These are phyloP conservation scores for Nidula microcarpa DNA, from an alignment of 768 basidiomycete species.

Conservation along the genomic window DNA sequence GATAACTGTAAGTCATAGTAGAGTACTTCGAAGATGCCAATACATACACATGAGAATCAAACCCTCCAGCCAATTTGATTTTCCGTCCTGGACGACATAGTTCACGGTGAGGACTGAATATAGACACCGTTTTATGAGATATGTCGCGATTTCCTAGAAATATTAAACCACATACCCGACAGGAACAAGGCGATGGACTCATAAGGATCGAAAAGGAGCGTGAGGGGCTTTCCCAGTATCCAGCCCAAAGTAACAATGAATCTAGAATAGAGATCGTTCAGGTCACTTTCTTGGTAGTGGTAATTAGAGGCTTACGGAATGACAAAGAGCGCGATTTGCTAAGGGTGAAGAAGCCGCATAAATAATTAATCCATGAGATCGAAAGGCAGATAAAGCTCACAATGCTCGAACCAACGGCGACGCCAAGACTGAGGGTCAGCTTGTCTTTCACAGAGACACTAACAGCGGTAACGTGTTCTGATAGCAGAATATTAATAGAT, in stretches of 20 bases:
- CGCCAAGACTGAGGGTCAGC: conserved; percentile 80
- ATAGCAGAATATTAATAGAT: conserved; percentile 2
- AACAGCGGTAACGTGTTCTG: conserved; percentile 89
- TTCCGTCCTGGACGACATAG: conserved; percentile 77
- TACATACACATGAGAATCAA: conserved; percentile 32
- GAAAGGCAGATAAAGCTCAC: conserved; percentile 36
- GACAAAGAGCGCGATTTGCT: conserved; percentile 86
- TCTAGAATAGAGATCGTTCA: conserved; percentile 23
- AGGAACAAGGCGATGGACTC: conserved; percentile 66
- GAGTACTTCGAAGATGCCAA: not conserved
- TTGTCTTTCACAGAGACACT: conserved; percentile 90
- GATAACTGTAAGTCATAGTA: not conserved
- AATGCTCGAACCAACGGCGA: conserved; percentile 85
- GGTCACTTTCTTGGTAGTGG: not conserved
- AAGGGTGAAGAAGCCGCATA: conserved; percentile 1
- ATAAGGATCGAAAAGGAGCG: conserved; percentile 85
- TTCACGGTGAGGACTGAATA: conserved; percentile 74
- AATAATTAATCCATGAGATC: not conserved
- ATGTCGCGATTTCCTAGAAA: not conserved
- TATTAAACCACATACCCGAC: conserved; percentile 23
- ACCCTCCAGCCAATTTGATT: conserved; percentile 84
- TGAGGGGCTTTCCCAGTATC: conserved; percentile 77
- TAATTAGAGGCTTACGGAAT: conserved; percentile 55
- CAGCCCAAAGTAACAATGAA: conserved; percentile 77
- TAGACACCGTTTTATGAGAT: not conserved